A percentile compares a stretch with the other conserved stretches of the same genome.
These are phyloP conservation scores for Entrophospora sp. DNA, from an alignment of 192 early-diverging fungal species.

Conservation along the genomic window DNA sequence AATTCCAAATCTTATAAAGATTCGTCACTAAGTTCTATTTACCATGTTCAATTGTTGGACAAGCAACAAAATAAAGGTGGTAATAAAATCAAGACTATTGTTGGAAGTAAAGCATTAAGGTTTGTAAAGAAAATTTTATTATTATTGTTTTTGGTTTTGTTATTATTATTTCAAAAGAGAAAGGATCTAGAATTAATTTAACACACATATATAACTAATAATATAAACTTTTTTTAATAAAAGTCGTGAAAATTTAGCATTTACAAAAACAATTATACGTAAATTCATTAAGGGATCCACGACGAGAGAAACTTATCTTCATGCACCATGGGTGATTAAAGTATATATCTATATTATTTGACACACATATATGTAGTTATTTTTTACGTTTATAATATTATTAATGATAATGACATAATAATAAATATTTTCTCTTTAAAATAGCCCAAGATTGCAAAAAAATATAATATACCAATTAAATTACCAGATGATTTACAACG, in stretches of 20 bases:
- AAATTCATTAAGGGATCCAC: constrained; percentile 61
- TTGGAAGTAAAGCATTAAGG: constrained; percentile 30
- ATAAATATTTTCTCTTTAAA: not conserved
- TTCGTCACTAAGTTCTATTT: not conserved
- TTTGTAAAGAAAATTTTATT: not conserved
- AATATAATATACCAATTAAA: constrained; percentile 36
- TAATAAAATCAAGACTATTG: constrained; percentile 35
- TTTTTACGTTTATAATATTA: no score
- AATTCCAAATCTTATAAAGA: no score
- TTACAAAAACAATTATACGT: constrained; percentile 64
- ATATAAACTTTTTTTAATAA: not conserved
- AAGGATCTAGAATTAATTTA: no score
- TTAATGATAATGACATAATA: not conserved
- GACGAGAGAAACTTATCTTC: constrained; percentile 56
- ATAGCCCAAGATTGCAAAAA: constrained; percentile 32
- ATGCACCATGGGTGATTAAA: constrained; percentile 65
- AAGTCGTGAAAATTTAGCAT: constrained; percentile 51
- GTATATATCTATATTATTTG: constrained; percentile 27
- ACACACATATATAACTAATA: no score
- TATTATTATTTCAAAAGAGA: no score
- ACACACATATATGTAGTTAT: no score
- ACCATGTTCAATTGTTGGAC: constrained; percentile 44
- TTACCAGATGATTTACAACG: constrained; percentile 36
- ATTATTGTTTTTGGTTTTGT: no score
- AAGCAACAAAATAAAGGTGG: constrained; percentile 41